Evolutionary conservation across 805 yeast species (phyloP).

Genomic region (Brettanomyces anomalus): DNA sequence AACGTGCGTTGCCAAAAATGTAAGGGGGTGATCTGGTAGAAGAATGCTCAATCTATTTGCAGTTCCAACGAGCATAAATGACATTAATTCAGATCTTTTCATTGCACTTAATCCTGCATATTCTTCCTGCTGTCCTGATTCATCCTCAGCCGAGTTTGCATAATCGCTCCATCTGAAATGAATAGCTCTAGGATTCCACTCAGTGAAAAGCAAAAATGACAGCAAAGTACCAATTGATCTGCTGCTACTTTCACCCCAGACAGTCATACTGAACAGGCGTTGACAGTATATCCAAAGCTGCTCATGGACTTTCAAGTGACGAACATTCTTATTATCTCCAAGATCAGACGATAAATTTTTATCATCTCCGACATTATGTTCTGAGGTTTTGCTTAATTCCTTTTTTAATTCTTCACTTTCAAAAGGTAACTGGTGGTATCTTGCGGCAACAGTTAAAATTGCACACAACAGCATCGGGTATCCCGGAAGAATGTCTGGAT

Average conservation of each 20-base stretch:
- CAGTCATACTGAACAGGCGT: constrained; percentile 69
- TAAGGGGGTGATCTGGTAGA: constrained; percentile 61
- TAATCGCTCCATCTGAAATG: constrained; percentile 85
- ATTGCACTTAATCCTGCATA: constrained; percentile 76
- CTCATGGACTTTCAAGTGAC: constrained; percentile 61
- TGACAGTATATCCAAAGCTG: constrained; percentile 81
- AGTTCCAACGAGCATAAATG: constrained; percentile 89
- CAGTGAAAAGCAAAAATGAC: constrained; percentile 78
- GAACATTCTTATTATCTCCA: constrained; percentile 5
- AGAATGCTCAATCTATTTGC: constrained; percentile 81
- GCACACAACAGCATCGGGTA: constrained; percentile 79
- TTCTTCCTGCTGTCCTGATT: constrained; percentile 33
- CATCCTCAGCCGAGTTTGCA: constrained; percentile 53
- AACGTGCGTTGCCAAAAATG: constrained; percentile 75
- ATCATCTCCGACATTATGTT: neutral
- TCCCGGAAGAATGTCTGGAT: constrained; percentile 55
- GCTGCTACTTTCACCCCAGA: constrained; percentile 91
- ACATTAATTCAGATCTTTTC: constrained; percentile 80
- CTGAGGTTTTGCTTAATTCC: constrained; percentile 6
- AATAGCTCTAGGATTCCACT: constrained; percentile 94
- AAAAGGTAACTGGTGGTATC: constrained; percentile 57
- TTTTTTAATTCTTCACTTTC: constrained; percentile 19
- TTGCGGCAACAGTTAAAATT: constrained; percentile 67
- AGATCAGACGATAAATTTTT: constrained; percentile 21
- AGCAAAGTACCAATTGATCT: constrained; percentile 80